These are phyloP conservation scores for Aureobasidium mangrovei DNA, from an alignment of 2,329 filamentous ascomycete species.

Conservation along the genomic window DNA sequence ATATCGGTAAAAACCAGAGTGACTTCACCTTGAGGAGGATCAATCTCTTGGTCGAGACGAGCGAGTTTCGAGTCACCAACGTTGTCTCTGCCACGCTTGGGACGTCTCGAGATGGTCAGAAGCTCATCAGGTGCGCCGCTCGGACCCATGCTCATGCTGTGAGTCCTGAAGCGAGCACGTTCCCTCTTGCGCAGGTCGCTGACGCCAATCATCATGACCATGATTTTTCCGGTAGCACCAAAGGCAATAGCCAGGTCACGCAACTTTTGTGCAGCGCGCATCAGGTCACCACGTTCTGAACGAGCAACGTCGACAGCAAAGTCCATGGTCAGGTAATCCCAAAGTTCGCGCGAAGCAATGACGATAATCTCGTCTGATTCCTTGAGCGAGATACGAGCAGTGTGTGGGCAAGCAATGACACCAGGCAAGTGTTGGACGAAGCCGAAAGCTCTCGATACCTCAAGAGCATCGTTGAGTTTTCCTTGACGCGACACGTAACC, in stretches of 20 bases:
- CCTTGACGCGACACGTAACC: slow-evolving; percentile 94
- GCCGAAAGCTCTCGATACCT: slow-evolving; percentile 90
- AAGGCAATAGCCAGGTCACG: slow-evolving; percentile 93
- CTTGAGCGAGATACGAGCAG: slow-evolving; percentile 66
- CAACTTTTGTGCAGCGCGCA: slow-evolving; percentile 90
- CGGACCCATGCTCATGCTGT: slow-evolving; percentile 78
- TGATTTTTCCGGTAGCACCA: slow-evolving; percentile 86
- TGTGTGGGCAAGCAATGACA: slow-evolving; percentile 82
- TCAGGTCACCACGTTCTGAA: slow-evolving; percentile 77
- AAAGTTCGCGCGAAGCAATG: slow-evolving; percentile 83
- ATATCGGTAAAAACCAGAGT: slow-evolving; percentile 98
- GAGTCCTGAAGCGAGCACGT: slow-evolving; percentile 63
- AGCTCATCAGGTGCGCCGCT: slow-evolving; percentile 65
- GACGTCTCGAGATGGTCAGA: slow-evolving; percentile 54
- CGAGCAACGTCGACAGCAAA: slow-evolving; percentile 86
- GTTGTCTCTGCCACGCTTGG: slow-evolving; percentile 49
- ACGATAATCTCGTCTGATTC: slow-evolving; percentile 92
- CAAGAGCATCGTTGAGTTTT: slow-evolving; percentile 80
- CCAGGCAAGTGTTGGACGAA: slow-evolving; percentile 89
- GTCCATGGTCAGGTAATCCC: slow-evolving; percentile 87
- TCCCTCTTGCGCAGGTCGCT: slow-evolving; percentile 82
- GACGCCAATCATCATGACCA: slow-evolving; percentile 98
- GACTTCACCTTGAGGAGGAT: slow-evolving; percentile 81
- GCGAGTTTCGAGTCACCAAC: slow-evolving; percentile 79
- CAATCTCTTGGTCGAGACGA: slow-evolving; percentile 80